These are phyloP conservation scores for Ustilago shanxiensis DNA, from an alignment of 1,284 basidiomycete genomes.

Conservation along the genomic window DNA sequence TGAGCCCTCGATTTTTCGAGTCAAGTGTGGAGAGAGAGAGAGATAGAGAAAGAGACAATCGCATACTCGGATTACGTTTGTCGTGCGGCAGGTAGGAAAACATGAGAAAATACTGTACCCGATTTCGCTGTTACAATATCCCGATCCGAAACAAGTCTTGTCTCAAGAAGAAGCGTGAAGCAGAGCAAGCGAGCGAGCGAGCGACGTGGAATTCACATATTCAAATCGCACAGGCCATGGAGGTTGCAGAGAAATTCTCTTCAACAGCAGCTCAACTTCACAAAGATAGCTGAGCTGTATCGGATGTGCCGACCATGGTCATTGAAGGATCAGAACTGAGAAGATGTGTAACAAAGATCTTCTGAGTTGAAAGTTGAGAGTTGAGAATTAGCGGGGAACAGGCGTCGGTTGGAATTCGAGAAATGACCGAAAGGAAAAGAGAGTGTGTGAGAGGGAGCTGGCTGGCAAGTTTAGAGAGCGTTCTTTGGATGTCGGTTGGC, in stretches of 20 bases:
- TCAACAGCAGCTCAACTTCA: neutral
- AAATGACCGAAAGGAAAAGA: no score
- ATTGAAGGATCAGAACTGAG: no score
- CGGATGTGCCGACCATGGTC: neutral
- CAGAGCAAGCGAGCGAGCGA: slow-evolving; percentile 1
- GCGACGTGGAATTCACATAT: slow-evolving; percentile 4
- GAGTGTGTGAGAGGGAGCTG: slow-evolving; percentile 7
- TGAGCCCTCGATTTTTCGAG: neutral
- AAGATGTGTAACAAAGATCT: no score
- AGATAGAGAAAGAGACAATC: no score
- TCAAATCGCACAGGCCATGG: slow-evolving; percentile 21
- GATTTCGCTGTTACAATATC: neutral
- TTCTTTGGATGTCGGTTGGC: slow-evolving; percentile 10
- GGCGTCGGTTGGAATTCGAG: neutral
- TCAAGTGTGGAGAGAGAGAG: neutral
- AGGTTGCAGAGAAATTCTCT: neutral
- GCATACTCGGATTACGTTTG: neutral
- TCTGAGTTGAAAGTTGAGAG: neutral
- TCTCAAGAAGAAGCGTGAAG: slow-evolving; percentile 7
- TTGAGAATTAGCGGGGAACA: neutral
- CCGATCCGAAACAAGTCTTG: slow-evolving; percentile 3
- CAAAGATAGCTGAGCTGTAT: neutral
- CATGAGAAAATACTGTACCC: neutral
- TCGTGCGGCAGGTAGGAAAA: slow-evolving; percentile 5
- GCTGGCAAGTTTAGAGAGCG: neutral